Conservation (phyloP, 176 grass and related monocot genomes). For the Cocos nucifera region DNA sequence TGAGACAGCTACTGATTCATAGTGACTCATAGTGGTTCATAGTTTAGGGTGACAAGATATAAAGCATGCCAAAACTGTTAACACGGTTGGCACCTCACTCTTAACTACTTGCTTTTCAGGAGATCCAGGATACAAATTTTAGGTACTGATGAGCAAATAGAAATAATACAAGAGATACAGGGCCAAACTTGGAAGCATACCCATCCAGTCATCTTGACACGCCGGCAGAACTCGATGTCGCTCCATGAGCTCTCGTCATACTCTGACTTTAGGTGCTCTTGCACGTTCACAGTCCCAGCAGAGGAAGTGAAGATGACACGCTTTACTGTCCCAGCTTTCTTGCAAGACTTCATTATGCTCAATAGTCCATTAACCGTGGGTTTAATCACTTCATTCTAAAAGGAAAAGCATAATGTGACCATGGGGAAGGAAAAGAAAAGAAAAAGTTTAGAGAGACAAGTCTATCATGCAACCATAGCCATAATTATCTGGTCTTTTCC, state of each 20-base stretch:
- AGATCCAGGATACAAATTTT: no score
- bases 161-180: no score
- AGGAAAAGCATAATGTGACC: not conserved
- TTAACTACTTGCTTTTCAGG: no score
- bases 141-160: no score
- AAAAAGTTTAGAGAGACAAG: no score
- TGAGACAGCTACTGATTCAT: no score
- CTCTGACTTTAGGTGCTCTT: constrained; percentile 31
- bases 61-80: no score
- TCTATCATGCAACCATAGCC: no score
- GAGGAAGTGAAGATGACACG: constrained; percentile 91
- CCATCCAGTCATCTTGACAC: constrained; percentile 96
- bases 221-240: constrained; percentile 67
- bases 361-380: constrained; percentile 73
- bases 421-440: not conserved
- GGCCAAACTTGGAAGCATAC: constrained; percentile 14
- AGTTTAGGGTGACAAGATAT: no score
- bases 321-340: constrained; percentile 67
- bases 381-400: constrained; percentile 86
- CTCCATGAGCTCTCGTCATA: constrained; percentile 80
- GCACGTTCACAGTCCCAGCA: constrained; percentile 57
- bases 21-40: no score
- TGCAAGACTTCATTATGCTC: constrained; percentile 77
- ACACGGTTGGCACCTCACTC: no score
- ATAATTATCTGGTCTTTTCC: no score